Evolutionary conservation across 371 early-diverging fungal species (phyloP).

Genomic region (Mycotypha africana): DNA sequence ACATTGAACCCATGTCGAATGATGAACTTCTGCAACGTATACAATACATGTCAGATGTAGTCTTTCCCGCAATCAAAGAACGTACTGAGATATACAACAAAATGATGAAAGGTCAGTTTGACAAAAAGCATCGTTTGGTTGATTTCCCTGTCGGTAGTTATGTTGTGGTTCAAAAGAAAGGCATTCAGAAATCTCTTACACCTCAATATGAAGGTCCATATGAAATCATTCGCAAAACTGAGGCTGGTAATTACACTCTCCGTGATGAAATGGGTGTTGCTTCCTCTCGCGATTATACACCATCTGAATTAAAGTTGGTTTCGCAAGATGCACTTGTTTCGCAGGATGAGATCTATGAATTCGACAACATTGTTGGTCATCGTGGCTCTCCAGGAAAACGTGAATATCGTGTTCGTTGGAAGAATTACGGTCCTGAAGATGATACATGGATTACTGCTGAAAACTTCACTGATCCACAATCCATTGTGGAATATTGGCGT

Average conservation of each 20-base stretch:
- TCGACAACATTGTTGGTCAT: slow-evolving; percentile 1
- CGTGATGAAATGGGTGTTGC: neutral
- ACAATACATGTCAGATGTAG: too few relatives aligned
- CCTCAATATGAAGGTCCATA: slow-evolving; percentile 5
- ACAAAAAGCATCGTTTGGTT: neutral
- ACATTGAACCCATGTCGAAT: too few relatives aligned
- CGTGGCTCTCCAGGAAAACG: neutral
- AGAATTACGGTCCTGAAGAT: too few relatives aligned
- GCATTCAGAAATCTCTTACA: neutral
- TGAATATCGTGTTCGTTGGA: neutral
- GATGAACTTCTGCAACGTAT: too few relatives aligned
- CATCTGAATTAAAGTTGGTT: neutral
- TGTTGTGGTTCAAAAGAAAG: slow-evolving; percentile 1
- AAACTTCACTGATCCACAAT: too few relatives aligned
- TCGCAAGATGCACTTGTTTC: neutral
- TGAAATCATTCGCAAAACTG: neutral
- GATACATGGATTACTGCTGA: too few relatives aligned
- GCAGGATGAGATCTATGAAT: neutral
- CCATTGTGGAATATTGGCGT: too few relatives aligned
- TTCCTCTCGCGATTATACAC: neutral
- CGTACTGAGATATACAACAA: too few relatives aligned
- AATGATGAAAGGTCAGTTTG: neutral
- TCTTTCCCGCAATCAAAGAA: too few relatives aligned
- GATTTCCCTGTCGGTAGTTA: neutral
- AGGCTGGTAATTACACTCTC: neutral